These are phyloP conservation scores for Metrosideros polymorpha DNA, from an alignment of 441 rosid genomes.

Conservation along the genomic window DNA sequence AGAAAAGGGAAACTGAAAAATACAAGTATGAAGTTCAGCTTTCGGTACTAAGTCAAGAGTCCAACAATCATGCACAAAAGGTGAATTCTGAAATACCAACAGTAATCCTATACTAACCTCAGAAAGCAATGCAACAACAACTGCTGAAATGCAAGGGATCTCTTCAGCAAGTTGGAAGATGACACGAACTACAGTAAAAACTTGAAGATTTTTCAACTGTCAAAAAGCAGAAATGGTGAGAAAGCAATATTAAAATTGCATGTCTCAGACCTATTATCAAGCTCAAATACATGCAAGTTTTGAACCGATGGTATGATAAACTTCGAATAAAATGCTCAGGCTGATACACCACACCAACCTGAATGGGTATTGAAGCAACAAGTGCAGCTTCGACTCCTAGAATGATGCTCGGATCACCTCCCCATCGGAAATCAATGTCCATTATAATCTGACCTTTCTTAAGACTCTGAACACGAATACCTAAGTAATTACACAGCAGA, in stretches of 20 bases:
- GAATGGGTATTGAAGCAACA: slow-evolving; percentile 96
- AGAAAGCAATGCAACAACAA: slow-evolving; percentile 86
- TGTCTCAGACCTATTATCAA: neutral
- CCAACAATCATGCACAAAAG: neutral
- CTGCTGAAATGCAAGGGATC: slow-evolving; percentile 97
- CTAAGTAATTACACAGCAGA: slow-evolving; percentile 21
- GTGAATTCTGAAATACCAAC: neutral
- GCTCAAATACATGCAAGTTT: neutral
- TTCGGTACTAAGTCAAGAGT: neutral
- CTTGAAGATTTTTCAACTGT: slow-evolving; percentile 97
- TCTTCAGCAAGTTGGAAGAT: slow-evolving; percentile 96
- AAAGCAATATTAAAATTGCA: neutral
- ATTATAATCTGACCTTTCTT: slow-evolving; percentile 86
- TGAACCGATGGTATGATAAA: neutral
- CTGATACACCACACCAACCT: slow-evolving; percentile 31
- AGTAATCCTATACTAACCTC: slow-evolving; percentile 35
- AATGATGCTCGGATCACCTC: slow-evolving; percentile 95
- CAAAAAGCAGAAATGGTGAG: neutral
- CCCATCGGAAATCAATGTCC: slow-evolving; percentile 98
- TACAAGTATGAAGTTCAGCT: neutral
- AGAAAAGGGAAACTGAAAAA: neutral
- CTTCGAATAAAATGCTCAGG: neutral
- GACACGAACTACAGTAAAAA: slow-evolving; percentile 84
- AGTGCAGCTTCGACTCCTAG: slow-evolving; percentile 87
- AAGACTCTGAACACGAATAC: slow-evolving; percentile 92